Evolutionary conservation across 495 filamentous ascomycete species (phyloP).

Genomic region (Aspergillus sclerotioniger): DNA sequence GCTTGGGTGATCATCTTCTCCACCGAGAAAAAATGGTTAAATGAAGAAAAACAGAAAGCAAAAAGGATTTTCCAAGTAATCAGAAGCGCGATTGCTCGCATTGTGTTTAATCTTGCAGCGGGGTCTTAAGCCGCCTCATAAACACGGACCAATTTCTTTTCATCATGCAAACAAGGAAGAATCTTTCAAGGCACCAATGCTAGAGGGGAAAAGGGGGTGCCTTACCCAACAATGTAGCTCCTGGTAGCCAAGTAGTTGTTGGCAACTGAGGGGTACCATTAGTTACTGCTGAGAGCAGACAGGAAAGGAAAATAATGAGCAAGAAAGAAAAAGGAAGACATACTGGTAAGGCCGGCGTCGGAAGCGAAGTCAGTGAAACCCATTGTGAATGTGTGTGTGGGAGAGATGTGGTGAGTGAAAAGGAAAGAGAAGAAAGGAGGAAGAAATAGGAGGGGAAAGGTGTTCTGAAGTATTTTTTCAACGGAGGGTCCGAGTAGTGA

Average conservation of each 20-base stretch:
- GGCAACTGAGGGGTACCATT: slow-evolving; percentile 65
- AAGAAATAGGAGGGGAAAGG: slow-evolving; percentile 20
- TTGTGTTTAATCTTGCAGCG: slow-evolving; percentile 79
- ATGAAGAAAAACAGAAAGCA: slow-evolving; percentile 11
- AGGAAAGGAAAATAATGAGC: slow-evolving; percentile 20
- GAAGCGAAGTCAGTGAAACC: slow-evolving; percentile 92
- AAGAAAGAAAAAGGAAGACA: slow-evolving; percentile 36
- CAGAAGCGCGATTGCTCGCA: slow-evolving; percentile 82
- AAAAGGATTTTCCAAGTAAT: slow-evolving; percentile 36
- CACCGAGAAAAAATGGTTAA: neutral
- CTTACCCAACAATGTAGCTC: slow-evolving; percentile 93
- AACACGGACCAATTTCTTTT: slow-evolving; percentile 98
- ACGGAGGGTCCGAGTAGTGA: slow-evolving; percentile 30
- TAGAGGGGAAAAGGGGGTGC: slow-evolving; percentile 17
- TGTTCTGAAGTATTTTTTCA: slow-evolving; percentile 25
- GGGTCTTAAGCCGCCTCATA: slow-evolving; percentile 98
- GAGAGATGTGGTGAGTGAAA: slow-evolving; percentile 22
- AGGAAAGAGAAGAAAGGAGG: slow-evolving; percentile 27
- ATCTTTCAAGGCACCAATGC: slow-evolving; percentile 10
- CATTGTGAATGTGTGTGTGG: slow-evolving; percentile 59
- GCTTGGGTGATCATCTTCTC: slow-evolving; percentile 21
- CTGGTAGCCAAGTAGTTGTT: slow-evolving; percentile 87
- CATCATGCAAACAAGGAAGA: slow-evolving; percentile 63
- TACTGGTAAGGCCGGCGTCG: slow-evolving; percentile 84
- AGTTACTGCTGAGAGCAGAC: slow-evolving; percentile 27